These are phyloP conservation scores for Termitomyces sp. DNA, from an alignment of 768 basidiomycete genomes.

Conservation along the genomic window DNA sequence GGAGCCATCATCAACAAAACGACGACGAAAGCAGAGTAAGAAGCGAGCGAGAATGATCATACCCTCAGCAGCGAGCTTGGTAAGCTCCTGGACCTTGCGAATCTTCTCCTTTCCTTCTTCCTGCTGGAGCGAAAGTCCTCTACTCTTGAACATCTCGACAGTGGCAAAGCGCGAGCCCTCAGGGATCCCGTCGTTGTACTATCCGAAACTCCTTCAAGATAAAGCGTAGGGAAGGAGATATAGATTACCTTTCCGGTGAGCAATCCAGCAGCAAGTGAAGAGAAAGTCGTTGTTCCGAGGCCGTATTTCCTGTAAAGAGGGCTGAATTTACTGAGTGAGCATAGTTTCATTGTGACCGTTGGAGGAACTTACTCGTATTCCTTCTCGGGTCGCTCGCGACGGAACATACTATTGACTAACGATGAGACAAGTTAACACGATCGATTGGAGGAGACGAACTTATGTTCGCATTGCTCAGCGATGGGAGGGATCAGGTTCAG, in stretches of 20 bases:
- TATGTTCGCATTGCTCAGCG: slow-evolving; percentile 74
- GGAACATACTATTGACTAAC: slow-evolving; percentile 54
- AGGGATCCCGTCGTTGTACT: slow-evolving; percentile 78
- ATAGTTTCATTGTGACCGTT: not conserved
- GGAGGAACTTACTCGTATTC: slow-evolving; percentile 52
- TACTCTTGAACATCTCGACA: slow-evolving; percentile 46
- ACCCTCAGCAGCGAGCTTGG: slow-evolving; percentile 59
- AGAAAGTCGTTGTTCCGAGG: slow-evolving; percentile 72
- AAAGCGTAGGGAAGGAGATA: not conserved
- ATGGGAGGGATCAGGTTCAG: slow-evolving; percentile 67
- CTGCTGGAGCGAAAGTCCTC: slow-evolving; percentile 45
- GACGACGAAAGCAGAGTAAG: not conserved
- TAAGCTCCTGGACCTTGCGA: slow-evolving; percentile 64
- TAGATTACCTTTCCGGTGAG: slow-evolving; percentile 68
- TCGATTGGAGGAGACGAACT: slow-evolving; percentile 31
- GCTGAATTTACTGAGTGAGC: slow-evolving; percentile 21
- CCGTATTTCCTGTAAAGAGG: slow-evolving; percentile 66
- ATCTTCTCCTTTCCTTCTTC: slow-evolving; percentile 67
- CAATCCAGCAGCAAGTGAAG: slow-evolving; percentile 66
- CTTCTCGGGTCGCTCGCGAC: slow-evolving; percentile 74
- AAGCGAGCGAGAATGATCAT: not conserved
- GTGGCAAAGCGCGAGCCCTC: slow-evolving; percentile 65
- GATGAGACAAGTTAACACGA: not conserved
- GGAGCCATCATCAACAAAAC: not conserved
- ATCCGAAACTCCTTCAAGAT: not conserved